These are phyloP conservation scores for Dryas octopetala DNA, from an alignment of 306 rosid species.

Conservation along the genomic window DNA sequence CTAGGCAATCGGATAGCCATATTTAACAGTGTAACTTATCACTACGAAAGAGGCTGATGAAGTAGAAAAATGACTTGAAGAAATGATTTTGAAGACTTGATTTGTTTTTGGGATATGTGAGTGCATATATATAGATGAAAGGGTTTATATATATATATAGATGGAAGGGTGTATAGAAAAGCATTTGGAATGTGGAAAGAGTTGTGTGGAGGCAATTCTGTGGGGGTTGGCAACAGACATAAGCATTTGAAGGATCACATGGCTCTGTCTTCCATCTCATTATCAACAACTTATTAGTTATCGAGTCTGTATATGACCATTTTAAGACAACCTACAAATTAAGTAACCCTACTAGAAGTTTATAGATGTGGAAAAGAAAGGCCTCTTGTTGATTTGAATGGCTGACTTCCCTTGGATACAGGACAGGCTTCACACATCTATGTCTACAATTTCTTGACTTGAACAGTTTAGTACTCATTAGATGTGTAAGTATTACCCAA, in stretches of 20 bases:
- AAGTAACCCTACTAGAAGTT: neutral
- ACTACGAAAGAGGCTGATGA: neutral
- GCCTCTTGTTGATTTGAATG: neutral
- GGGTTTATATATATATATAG: too few species aligned
- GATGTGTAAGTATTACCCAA: neutral
- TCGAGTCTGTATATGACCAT: neutral
- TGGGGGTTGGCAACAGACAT: neutral
- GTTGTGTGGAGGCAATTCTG: neutral
- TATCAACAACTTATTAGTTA: neutral
- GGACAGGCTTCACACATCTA: neutral
- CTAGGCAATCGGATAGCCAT: constrained; percentile 33
- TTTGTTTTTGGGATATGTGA: too few species aligned
- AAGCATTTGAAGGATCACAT: neutral
- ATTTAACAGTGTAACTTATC: neutral
- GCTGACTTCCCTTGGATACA: neutral
- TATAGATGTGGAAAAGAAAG: neutral
- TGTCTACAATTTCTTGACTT: neutral
- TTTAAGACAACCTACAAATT: neutral
- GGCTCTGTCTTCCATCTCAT: neutral
- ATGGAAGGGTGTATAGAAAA: too few species aligned
- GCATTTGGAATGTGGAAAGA: neutral
- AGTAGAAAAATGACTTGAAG: neutral
- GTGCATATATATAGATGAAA: too few species aligned
- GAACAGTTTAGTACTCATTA: too few species aligned
- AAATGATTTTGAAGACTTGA: neutral